A percentile compares a stretch with the other conserved stretches of the same genome.
Evolutionary conservation across 768 basidiomycete species (phyloP).

Genomic region (Lanmaoa rubissima): DNA sequence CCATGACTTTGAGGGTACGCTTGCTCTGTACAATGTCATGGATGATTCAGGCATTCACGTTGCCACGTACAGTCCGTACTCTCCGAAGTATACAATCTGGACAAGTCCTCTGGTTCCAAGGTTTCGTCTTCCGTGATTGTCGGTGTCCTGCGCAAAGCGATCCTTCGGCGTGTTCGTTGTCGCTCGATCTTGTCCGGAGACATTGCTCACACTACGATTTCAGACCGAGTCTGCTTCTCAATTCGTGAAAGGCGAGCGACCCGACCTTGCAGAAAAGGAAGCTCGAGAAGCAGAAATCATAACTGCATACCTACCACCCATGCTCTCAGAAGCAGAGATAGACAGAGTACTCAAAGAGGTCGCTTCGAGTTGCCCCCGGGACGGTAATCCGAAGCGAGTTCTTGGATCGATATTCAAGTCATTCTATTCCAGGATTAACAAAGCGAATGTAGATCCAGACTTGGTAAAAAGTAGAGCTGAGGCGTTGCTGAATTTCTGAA

Average conservation of each 20-base stretch:
- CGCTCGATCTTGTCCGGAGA: background rate
- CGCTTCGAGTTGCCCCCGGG: slow-evolving; percentile 28
- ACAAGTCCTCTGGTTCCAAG: slow-evolving; percentile 50
- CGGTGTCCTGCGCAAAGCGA: slow-evolving; percentile 56
- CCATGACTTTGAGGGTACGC: slow-evolving; percentile 58
- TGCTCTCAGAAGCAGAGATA: slow-evolving; percentile 53
- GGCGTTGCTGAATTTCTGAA: slow-evolving; percentile 31
- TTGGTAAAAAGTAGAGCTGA: slow-evolving; percentile 55
- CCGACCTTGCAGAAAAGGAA: slow-evolving; percentile 66
- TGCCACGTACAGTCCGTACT: slow-evolving; percentile 52
- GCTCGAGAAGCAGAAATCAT: slow-evolving; percentile 54
- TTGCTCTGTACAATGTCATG: background rate
- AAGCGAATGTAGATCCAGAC: slow-evolving; percentile 52
- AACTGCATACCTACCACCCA: slow-evolving; percentile 56
- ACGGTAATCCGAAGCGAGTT: slow-evolving; percentile 21
- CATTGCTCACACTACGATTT: slow-evolving; percentile 8
- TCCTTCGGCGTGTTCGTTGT: slow-evolving; percentile 53
- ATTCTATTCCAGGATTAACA: slow-evolving; percentile 64
- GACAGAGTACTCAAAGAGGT: slow-evolving; percentile 48
- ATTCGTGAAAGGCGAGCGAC: slow-evolving; percentile 55
- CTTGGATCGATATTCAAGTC: slow-evolving; percentile 56
- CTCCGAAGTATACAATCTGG: slow-evolving; percentile 65
- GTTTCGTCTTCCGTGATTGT: slow-evolving; percentile 50
- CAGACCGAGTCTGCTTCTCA: slow-evolving; percentile 61
- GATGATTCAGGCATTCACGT: background rate